A percentile compares a stretch with the other conserved stretches of the same genome.
phyloP scores from a whole-genome alignment of 1,284 basidiomycete species.

The Singerocomus inundabilis region DNA sequence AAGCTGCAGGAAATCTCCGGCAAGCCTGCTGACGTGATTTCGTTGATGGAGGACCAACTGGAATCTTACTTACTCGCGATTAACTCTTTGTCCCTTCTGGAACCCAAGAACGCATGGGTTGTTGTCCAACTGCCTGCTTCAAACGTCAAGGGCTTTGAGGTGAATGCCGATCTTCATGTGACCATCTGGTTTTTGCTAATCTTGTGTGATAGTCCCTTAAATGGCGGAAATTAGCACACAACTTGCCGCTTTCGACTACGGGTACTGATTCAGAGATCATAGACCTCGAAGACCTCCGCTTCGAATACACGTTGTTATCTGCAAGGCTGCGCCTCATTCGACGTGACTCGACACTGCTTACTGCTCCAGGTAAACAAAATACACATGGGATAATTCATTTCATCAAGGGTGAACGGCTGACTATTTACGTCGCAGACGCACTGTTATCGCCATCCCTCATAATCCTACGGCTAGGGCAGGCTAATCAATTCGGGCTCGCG shows the following conservation, averaged over 20 bases:
- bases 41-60: slow-evolving; percentile 72
- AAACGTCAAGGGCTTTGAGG: slow-evolving; percentile 29
- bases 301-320: slow-evolving; percentile 80
- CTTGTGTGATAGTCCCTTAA: slow-evolving; percentile 51
- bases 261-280: slow-evolving; percentile 71
- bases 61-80: slow-evolving; percentile 85
- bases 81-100: slow-evolving; percentile 85
- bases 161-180: slow-evolving; percentile 24
- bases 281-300: slow-evolving; percentile 78
- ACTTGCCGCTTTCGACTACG: slow-evolving; percentile 78
- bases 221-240: slow-evolving; percentile 67
- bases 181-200: slow-evolving; percentile 22
- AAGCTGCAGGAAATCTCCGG: slow-evolving; percentile 65
- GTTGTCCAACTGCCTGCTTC: slow-evolving; percentile 25
- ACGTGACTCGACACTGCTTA: slow-evolving; percentile 51
- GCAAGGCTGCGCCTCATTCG: slow-evolving; percentile 77
- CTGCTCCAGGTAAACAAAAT: slow-evolving; percentile 43
- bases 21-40: slow-evolving; percentile 51
- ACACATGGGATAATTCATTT: slow-evolving; percentile 28
- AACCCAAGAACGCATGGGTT: slow-evolving; percentile 83
- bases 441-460: slow-evolving; percentile 70
- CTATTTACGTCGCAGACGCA: slow-evolving; percentile 47
- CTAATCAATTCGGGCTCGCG: slow-evolving; percentile 79
- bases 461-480: slow-evolving; percentile 78
- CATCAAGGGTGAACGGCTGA: slow-evolving; percentile 11